Evolutionary conservation across 768 basidiomycete genomes (phyloP), one percentile per base, ranked within the genome.

Genomic region (Pleurotus ostreatus): DNA sequence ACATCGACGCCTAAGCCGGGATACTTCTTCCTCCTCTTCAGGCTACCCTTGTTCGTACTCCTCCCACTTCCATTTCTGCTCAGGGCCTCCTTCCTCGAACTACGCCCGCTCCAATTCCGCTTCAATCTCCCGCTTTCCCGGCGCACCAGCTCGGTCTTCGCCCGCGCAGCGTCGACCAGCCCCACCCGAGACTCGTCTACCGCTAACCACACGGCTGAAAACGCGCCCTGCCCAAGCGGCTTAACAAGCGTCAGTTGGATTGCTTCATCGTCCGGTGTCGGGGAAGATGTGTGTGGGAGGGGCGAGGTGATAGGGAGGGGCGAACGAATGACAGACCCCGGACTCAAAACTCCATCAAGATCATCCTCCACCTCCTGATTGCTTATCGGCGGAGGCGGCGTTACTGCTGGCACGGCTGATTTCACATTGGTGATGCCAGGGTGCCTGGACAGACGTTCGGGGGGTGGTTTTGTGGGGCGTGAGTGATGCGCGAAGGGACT

Each of bases 161-260:
- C 18, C 70, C 67, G 49, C 76, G 67, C 51, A 20, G 8, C 39
- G 1, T 26, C 13, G 8, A 75, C 67, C n/a, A 81, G 70, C 2
- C 79, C 74, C 41, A 76, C 70, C 8, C 67, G 68, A 11, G 78
- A 78, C 7, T 80, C 68, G 61, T 82, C 81, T 45, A 78, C 75
- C 2, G 86, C 88, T 5, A 89, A 78, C 86, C 88, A 91, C 12
- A 92, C 89, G 47, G 77, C 78, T 46, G 83, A 85, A 68, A 92
- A 92, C 1, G 88, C 81, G 41, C 89, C 89, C 37, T 82, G 79
- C 18, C 89, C 89, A 2, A 92, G 75, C 3, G 75, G 69, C 1
- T 74, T 75, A 26, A 82, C 61, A 6, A 91, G 79, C 18, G 72
- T 72, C 15, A 85, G 71, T 68, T n/a, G 72, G 66, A 2, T 62